Evolutionary conservation across 2,329 filamentous ascomycete species (phyloP).

Genomic region (Conoideocrella luteorostrata): DNA sequence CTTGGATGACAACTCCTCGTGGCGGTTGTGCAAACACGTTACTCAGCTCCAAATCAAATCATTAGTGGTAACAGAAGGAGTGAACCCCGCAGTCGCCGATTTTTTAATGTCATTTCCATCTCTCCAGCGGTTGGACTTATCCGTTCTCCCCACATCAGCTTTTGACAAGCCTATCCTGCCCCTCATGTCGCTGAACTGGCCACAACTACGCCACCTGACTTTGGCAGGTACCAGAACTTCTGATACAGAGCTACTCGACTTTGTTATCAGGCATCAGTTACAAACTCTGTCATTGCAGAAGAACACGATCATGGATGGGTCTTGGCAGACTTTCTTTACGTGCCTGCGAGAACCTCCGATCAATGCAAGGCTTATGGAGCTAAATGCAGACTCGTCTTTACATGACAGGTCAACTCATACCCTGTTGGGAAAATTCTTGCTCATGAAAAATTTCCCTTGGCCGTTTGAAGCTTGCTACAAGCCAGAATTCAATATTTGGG

Average conservation of each 20-base stretch:
- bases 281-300: not conserved
- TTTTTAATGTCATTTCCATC: not conserved
- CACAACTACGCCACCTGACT: not conserved
- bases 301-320: not conserved
- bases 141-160: not conserved
- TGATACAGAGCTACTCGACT: not conserved
- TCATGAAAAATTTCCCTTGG: not conserved
- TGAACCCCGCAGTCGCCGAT: not conserved
- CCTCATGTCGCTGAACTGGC: not conserved
- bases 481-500: not conserved
- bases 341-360: not conserved
- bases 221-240: not conserved
- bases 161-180: not conserved
- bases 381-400: not conserved
- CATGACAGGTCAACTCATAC: not conserved
- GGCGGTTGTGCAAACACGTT: not conserved
- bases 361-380: not conserved
- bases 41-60: not conserved
- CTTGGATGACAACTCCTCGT: not conserved
- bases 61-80: not conserved
- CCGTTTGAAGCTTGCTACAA: not conserved
- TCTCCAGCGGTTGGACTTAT: not conserved
- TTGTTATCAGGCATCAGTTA: not conserved
- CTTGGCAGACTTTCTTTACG: not conserved
- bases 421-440: not conserved